Evolutionary conservation across 495 filamentous ascomycete genomes (phyloP).

Genomic region (Lepidopterella palustris): DNA sequence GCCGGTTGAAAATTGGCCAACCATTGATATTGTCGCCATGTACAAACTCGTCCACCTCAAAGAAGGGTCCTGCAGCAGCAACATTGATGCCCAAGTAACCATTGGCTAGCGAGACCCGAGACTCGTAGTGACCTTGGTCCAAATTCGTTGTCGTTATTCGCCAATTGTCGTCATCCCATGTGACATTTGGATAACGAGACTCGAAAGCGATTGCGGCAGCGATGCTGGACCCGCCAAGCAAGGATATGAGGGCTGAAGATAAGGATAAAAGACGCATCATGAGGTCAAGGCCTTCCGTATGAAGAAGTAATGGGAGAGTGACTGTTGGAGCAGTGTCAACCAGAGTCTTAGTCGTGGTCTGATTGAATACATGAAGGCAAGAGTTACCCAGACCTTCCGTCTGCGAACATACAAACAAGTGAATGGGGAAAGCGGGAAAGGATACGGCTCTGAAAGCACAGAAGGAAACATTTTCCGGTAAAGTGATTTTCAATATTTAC

Average conservation of each 20-base stretch:
- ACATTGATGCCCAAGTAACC: conserved; percentile 48
- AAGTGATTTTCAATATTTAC: no score
- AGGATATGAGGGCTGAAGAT: background rate
- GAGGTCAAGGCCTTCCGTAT: background rate
- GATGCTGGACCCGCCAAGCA: background rate
- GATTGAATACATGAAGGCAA: background rate
- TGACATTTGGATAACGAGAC: conserved; percentile 31
- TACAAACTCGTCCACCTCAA: conserved; percentile 49
- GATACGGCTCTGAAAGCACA: background rate
- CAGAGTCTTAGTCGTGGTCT: background rate
- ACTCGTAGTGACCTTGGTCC: conserved; percentile 56
- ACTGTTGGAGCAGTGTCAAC: conserved; percentile 1
- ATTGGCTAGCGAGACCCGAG: conserved; percentile 58
- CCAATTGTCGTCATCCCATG: conserved; percentile 63
- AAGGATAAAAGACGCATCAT: background rate
- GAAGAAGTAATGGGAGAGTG: background rate
- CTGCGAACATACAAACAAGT: no score
- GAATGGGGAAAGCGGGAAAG: background rate
- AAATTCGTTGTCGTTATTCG: conserved; percentile 48
- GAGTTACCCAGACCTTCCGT: background rate
- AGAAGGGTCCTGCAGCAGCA: conserved; percentile 62
- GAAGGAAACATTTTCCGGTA: no score
- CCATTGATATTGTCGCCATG: conserved; percentile 49
- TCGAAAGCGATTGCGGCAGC: conserved; percentile 11
- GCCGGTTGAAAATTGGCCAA: conserved; percentile 63